Evolutionary conservation across 306 rosid genomes (phyloP), one percentile per base, ranked within the genome.

Genomic region (Cicer bijugum): DNA sequence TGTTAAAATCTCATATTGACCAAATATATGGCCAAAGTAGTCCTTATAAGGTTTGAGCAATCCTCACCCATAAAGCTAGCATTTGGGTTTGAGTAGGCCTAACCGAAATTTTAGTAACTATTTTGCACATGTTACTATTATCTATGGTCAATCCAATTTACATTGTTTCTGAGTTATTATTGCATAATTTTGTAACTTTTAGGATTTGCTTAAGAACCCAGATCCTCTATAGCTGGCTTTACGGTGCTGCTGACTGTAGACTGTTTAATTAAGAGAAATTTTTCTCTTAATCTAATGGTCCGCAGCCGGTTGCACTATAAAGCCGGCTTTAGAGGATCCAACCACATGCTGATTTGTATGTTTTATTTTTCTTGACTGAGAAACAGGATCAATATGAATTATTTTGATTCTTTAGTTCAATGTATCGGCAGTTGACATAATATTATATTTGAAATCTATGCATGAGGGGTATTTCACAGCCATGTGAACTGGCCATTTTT

Each of bases 401-500:
- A 71, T 71, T 42, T 53, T 53, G 63, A 69, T 76, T 64, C 7
- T 63, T 62, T 63, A 69, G 40, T 76, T 63, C 7, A 17, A 44
- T 64, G 4, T 55, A 17, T 16, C 2, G n/a, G 3, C 23, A 14
- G 35, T 57, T 75, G 28, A 63, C 37, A 45, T 20, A 56, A 23
- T n/a, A 61, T 75, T 63, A 17, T 37, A 47, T 81, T 56, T 76
- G 57, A 65, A 75, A 69, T 62, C n/a, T 63, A 69, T 10, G 40
- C 12, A 28, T 47, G 28, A 48, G 4, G 37, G 33, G 42, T 71
- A 20, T 20, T 7, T 60, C 40, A 52, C 23, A 28, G 35, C 35
- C 35, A 28, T 28, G 35, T 28, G 35, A 28, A 28, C 35, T 28
- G 35, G 5, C 35, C 35, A 28, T 5, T 28, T 28, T 28, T 28